Evolutionary conservation across 768 basidiomycete species (phyloP).

Genomic region (Termitomyces sp.): DNA sequence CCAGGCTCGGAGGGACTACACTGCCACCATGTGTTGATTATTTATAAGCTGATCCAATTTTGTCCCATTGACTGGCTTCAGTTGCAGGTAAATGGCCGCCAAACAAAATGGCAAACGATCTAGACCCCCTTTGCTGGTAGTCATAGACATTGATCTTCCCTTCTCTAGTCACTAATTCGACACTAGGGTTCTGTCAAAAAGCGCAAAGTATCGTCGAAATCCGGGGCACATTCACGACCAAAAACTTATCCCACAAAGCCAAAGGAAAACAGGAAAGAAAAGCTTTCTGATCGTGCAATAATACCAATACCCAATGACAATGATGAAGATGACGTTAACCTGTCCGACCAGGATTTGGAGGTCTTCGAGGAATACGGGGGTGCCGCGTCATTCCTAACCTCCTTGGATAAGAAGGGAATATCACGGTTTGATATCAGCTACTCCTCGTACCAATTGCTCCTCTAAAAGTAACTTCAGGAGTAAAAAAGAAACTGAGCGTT

Average conservation of each 20-base stretch:
- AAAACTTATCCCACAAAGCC: conserved; percentile 23
- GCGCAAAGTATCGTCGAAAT: conserved; percentile 43
- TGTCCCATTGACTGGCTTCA: not conserved
- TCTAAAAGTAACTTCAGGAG: conserved; percentile 46
- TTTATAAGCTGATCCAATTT: not conserved
- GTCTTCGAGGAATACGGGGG: conserved; percentile 60
- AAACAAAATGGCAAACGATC: conserved; percentile 28
- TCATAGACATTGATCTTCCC: not conserved
- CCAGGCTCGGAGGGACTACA: too few species aligned
- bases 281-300: conserved; percentile 48
- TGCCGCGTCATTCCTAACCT: conserved; percentile 60
- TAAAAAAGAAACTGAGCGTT: conserved; percentile 72
- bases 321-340: conserved; percentile 43
- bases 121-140: conserved; percentile 23
- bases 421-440: conserved; percentile 49
- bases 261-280: conserved; percentile 50
- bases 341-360: conserved; percentile 71
- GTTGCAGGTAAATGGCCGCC: conserved; percentile 8
- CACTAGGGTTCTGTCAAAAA: conserved; percentile 48
- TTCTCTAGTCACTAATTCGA: not conserved
- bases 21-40: not conserved
- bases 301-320: conserved; percentile 58
- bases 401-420: conserved; percentile 75
- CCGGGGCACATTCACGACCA: conserved; percentile 10
- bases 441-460: too few species aligned